Evolutionary conservation across 805 yeast species (phyloP).

Genomic region (Yarrowia sp.): DNA sequence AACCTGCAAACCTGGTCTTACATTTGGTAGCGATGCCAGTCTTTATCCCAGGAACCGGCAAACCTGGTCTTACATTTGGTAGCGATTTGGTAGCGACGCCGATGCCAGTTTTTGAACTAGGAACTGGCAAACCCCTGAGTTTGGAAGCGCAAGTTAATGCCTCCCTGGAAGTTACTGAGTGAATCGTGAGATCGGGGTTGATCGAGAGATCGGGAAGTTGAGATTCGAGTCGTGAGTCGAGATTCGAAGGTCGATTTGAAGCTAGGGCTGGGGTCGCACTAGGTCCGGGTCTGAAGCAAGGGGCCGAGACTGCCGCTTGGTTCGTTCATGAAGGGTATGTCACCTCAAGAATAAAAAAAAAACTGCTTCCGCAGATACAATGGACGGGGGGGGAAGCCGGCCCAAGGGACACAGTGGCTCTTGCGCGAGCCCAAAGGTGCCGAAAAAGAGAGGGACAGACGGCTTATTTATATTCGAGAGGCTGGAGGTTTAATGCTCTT

Average conservation of each 20-base stretch:
- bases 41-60: no score
- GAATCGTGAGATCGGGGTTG: no score
- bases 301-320: no score
- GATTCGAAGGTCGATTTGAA: neutral
- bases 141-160: slow-evolving; percentile 3
- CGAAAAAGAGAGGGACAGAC: neutral
- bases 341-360: slow-evolving; percentile 5
- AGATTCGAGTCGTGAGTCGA: neutral
- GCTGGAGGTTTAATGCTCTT: neutral
- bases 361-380: slow-evolving; percentile 4
- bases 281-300: no score
- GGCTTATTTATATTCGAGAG: slow-evolving; percentile 3
- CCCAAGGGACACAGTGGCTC: slow-evolving; percentile 19
- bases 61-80: neutral
- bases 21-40: slow-evolving; percentile 9
- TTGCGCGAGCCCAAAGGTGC: neutral
- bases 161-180: neutral
- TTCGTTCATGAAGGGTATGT: no score
- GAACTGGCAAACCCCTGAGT: no score
- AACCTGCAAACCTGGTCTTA: neutral
- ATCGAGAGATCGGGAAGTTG: no score
- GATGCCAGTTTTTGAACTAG: neutral
- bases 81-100: neutral
- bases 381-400: neutral
- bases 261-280: no score